These are phyloP conservation scores for Nelumbo lutea DNA, from an alignment of 164 flowering plant species.

Conservation along the genomic window DNA sequence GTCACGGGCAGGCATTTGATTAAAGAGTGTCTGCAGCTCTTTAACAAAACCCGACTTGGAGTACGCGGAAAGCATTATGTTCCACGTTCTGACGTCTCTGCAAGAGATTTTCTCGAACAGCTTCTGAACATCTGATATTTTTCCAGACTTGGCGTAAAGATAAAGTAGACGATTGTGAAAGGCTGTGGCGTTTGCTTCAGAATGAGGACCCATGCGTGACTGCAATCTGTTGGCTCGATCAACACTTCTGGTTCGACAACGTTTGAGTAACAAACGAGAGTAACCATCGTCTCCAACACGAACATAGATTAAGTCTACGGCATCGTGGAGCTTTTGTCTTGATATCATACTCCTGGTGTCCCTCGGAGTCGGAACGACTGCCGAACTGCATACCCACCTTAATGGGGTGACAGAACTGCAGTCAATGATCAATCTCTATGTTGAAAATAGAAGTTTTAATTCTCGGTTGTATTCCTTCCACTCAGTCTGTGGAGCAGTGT, in stretches of 20 bases:
- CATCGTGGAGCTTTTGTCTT: slow-evolving; percentile 31
- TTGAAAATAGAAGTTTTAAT: no score
- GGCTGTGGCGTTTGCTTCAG: slow-evolving; percentile 23
- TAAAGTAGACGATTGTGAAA: slow-evolving; percentile 48
- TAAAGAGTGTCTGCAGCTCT: slow-evolving; percentile 26
- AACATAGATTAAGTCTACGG: slow-evolving; percentile 30
- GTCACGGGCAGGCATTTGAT: slow-evolving; percentile 36
- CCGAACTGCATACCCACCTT: no score
- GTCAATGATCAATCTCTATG: no score
- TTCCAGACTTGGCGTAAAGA: slow-evolving; percentile 33
- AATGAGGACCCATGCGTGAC: slow-evolving; percentile 43
- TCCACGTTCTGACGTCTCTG: slow-evolving; percentile 44
- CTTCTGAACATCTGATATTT: slow-evolving; percentile 22
- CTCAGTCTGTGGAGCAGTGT: no score
- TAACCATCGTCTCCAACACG: slow-evolving; percentile 29
- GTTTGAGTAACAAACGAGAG: slow-evolving; percentile 39
- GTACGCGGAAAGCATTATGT: slow-evolving; percentile 40
- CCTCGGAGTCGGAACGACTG: no score
- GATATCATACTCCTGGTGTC: slow-evolving; percentile 22
- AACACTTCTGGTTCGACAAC: slow-evolving; percentile 33
- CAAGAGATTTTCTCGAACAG: slow-evolving; percentile 23
- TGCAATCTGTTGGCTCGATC: slow-evolving; percentile 42
- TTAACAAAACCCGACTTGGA: slow-evolving; percentile 27
- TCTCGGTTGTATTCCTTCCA: no score
- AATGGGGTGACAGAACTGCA: no score